Evolutionary conservation across 495 filamentous ascomycete genomes (phyloP), one percentile per base, ranked within the genome.

Genomic region (Lasiosphaeria hispida): DNA sequence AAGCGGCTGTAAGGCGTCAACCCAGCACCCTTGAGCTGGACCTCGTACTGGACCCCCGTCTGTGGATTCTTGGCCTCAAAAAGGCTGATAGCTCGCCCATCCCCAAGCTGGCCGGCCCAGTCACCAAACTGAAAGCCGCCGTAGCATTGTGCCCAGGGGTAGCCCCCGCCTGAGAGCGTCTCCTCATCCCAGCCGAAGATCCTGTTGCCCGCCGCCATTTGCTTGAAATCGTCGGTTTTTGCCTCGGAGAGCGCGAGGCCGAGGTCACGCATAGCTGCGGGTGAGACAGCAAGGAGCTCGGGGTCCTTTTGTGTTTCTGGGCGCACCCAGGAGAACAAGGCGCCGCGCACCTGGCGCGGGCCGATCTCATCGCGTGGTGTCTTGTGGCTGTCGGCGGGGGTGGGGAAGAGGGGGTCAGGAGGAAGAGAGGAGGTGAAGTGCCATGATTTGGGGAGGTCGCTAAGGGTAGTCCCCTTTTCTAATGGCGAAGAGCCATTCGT

Each of bases 91-190:
- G 93, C 94, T 40, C 94, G 83, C 50, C 94, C 94, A 64, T 98
- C 94, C 55, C 94, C 94, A 9, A 98, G 85, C 71, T 98, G 94
- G 7, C 92, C 91, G 3, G 94, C 94, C 95, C 95, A 98, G 61
- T 85, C 81, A 37, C 91, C 91, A 68, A 90, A 89, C 63, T 89
- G 87, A 69, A 83, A 90, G 5, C 93, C 94, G 55, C 94, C 94
- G 73, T 98, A 98, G 69, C 92, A 97, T 73, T 97, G 92, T 36
- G 95, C 91, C 94, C 94, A 98, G 10, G 94, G 95, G 68, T 97
- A 97, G 37, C 93, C 84, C 4, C 85, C 87, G 23, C 80, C 75
- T 42, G 84, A 78, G 71, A 56, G 82, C 80, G 63, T 87, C 74
- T 74, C 70, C 14, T 70, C 74, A 61, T 87, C 77, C 68, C 81